A percentile compares a stretch with the other conserved stretches of the same genome.
These are phyloP conservation scores for Tylopilus balloui DNA, from an alignment of 768 basidiomycete species.

Conservation along the genomic window DNA sequence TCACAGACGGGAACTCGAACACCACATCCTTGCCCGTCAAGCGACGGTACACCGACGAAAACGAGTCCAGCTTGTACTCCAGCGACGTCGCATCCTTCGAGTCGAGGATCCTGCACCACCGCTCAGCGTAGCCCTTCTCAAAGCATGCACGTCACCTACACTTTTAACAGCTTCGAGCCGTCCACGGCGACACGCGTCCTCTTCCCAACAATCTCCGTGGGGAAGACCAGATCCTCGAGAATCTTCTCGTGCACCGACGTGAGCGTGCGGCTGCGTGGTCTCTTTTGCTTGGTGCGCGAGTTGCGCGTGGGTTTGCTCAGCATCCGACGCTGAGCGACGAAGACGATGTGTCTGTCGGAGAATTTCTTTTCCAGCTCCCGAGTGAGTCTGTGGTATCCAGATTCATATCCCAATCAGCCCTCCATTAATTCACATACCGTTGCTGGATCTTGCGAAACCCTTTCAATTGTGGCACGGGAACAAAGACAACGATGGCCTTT, in stretches of 20 bases:
- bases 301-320: conserved; percentile 94
- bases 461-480: conserved; percentile 95
- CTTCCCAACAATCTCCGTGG: conserved; percentile 99
- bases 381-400: conserved; percentile 65
- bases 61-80: conserved; percentile 99
- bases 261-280: conserved; percentile 94
- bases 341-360: conserved; percentile 98
- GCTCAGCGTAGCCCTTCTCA: conserved; percentile 14
- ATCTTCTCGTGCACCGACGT: conserved; percentile 98
- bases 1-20: conserved; percentile 83
- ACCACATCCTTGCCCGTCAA: conserved; percentile 96
- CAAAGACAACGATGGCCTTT: conserved; percentile 98
- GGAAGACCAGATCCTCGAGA: conserved; percentile 97
- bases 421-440: conserved; percentile 47
- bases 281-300: conserved; percentile 91
- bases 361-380: conserved; percentile 99
- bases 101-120: conserved; percentile 77
- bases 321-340: conserved; percentile 98
- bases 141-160: conserved; percentile 57
- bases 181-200: conserved; percentile 90
- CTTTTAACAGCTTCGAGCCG: conserved; percentile 94
- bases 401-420: conserved; percentile 6
- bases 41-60: conserved; percentile 93
- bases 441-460: conserved; percentile 98
- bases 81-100: conserved; percentile 95